A percentile compares a stretch with the other conserved stretches of the same genome.
Evolutionary conservation across 257 asterid genomes (phyloP).

Genomic region (Thymus quinquecostatus): DNA sequence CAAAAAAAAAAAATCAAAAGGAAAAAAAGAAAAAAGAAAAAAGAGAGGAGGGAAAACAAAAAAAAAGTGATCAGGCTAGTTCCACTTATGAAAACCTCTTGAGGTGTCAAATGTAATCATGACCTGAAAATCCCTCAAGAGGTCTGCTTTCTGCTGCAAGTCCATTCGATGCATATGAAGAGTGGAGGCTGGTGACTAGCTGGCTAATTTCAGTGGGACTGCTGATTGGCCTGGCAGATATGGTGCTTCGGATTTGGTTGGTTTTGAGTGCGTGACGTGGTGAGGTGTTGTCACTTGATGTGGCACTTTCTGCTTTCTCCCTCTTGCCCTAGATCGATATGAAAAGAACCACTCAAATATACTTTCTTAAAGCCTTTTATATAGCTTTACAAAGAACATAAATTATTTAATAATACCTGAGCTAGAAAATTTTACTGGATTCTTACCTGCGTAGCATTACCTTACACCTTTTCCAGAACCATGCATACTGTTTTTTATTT

Average conservation of each 20-base stretch:
- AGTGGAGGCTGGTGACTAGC: constrained; percentile 44
- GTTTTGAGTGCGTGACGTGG: constrained; percentile 55
- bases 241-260: constrained; percentile 54
- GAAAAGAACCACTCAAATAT: constrained; percentile 33
- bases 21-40: constrained; percentile 10
- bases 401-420: constrained; percentile 9
- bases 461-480: constrained; percentile 6
- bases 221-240: constrained; percentile 57
- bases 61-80: constrained; percentile 25
- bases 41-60: no score
- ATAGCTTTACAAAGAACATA: not conserved
- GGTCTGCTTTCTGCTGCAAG: constrained; percentile 43
- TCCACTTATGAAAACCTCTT: constrained; percentile 28
- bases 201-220: constrained; percentile 44
- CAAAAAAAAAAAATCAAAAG: constrained; percentile 24
- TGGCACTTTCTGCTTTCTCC: constrained; percentile 44
- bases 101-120: constrained; percentile 40
- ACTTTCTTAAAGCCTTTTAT: constrained; percentile 21
- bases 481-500: constrained; percentile 7
- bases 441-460: not conserved
- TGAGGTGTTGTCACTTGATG: constrained; percentile 70
- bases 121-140: constrained; percentile 35
- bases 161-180: constrained; percentile 43
- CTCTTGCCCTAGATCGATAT: constrained; percentile 31
- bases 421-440: constrained; percentile 16